A percentile compares a stretch with the other conserved stretches of the same genome.
Conservation (phyloP, 768 basidiomycete species). For the Clavulina sp. region DNA sequence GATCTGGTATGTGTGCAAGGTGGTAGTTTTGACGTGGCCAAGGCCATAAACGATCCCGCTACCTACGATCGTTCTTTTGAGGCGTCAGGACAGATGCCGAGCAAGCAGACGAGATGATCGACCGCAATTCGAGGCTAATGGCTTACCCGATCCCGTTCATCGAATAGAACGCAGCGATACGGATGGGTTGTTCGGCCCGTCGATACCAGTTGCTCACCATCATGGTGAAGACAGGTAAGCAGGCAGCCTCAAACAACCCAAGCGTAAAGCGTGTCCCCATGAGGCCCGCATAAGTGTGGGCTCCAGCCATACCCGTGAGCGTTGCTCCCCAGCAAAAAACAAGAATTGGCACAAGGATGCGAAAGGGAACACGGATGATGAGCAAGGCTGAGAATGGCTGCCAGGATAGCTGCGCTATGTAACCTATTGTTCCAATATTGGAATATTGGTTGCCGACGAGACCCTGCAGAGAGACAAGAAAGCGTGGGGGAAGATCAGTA, state of each 20-base stretch:
- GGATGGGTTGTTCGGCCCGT: constrained; percentile 14
- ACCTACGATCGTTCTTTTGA: neutral
- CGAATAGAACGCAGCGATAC: constrained; percentile 13
- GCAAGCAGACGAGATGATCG: constrained; percentile 1
- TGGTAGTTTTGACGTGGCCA: neutral
- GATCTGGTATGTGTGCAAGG: constrained; percentile 13
- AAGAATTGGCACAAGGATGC: constrained; percentile 12
- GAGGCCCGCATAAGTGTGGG: constrained; percentile 14
- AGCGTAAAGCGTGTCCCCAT: constrained; percentile 15
- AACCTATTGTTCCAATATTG: neutral
- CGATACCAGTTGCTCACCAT: constrained; percentile 17
- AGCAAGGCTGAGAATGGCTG: constrained; percentile 13
- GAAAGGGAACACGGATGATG: constrained; percentile 16
- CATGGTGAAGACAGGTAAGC: constrained; percentile 22
- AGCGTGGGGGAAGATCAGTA: too few relatives aligned
- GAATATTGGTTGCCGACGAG: neutral
- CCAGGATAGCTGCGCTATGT: neutral
- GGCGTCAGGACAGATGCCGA: neutral
- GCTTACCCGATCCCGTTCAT: constrained; percentile 6
- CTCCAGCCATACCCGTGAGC: constrained; percentile 16
- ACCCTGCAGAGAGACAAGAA: too few relatives aligned
- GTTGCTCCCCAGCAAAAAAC: constrained; percentile 14
- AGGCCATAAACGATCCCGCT: constrained; percentile 1
- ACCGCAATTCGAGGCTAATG: neutral
- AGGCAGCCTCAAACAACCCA: constrained; percentile 15